Evolutionary conservation across 2,329 filamentous ascomycete species (phyloP), one percentile per base, ranked within the genome.

Genomic region (Hypoxylon sp.): DNA sequence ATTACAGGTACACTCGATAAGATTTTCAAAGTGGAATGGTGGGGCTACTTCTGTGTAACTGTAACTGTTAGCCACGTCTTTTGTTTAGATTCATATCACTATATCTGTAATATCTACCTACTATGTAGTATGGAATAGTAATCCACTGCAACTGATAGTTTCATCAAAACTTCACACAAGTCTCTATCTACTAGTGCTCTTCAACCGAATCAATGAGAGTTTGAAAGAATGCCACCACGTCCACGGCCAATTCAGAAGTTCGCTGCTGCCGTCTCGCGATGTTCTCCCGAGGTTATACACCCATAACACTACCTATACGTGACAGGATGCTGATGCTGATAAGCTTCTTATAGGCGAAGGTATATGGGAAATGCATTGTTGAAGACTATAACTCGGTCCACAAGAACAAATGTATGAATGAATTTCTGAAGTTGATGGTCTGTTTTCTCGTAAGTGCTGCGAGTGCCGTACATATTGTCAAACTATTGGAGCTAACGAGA

Each of bases 341-440:
- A 7, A n/a, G 5, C 37, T 16, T 14, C 57, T 43, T 60, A 21
- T 61, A 98, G 95, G 91, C 93, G 55, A 85, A 93, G 2, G 83
- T 87, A 11, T 99, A 98, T 75, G 96, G 95, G 71, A 94, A 94
- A 83, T 99, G 96, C 77, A 90, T 99, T 69, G 87, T 95, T 53
- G 88, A 88, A 39, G 95, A 98, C 76, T 98, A 97, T 80, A 95
- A 95, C 76, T 88, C 93, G 3, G 88, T 97, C 2, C 87, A 94
- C 73, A 97, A 97, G 76, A 93, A 97, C 76, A 96, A 96, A 83
- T 99, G 96, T 75, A 84, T 85, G 3, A 88, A 88, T 62, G 94
- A 97, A 75, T 98, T 99, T 72, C 83, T 96, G 79, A 88, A 82
- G 70, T 78, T 98, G 51, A 97, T 97, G 78, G 85, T 97, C 71